Conservation (phyloP, 306 rosid species). For the Senna siamea region DNA sequence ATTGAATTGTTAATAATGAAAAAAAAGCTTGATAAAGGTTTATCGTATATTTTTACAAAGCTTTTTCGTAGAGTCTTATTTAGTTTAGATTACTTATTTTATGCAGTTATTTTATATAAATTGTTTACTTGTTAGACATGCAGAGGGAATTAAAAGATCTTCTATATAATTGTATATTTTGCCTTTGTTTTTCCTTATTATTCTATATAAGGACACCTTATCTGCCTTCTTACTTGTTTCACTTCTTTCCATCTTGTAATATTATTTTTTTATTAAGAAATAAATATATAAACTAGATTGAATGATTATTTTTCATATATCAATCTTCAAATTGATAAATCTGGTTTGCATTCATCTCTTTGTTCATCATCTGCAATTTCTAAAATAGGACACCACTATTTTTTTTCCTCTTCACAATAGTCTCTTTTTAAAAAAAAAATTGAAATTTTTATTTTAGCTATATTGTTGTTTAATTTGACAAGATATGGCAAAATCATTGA, state of each 20-base stretch:
- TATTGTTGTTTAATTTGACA: conserved; percentile 39
- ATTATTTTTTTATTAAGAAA: not conserved
- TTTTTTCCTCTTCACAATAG: not conserved
- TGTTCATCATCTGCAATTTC: not conserved
- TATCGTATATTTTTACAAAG: conserved; percentile 1
- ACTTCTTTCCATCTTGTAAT: not conserved
- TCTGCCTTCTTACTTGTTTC: not conserved
- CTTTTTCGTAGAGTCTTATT: conserved; percentile 10
- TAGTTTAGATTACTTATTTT: not conserved
- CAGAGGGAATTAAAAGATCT: not conserved
- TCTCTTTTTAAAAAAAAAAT: not conserved
- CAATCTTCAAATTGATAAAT: not conserved
- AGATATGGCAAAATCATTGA: conserved; percentile 83
- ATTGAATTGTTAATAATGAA: not conserved
- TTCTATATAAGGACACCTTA: not conserved
- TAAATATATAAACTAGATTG: not conserved
- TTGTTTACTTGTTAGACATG: not conserved
- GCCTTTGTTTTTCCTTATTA: not conserved
- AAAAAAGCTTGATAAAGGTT: not conserved
- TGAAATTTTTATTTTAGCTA: conserved; percentile 9
- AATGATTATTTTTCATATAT: not conserved
- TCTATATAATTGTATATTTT: not conserved
- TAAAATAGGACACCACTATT: not conserved
- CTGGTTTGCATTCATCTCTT: not conserved
- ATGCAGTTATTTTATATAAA: not conserved